Percentiles rank a stretch among this genome's conserved stretches.
These are phyloP conservation scores for Calonectria montana DNA, from an alignment of 2,329 filamentous ascomycete species.

Conservation along the genomic window DNA sequence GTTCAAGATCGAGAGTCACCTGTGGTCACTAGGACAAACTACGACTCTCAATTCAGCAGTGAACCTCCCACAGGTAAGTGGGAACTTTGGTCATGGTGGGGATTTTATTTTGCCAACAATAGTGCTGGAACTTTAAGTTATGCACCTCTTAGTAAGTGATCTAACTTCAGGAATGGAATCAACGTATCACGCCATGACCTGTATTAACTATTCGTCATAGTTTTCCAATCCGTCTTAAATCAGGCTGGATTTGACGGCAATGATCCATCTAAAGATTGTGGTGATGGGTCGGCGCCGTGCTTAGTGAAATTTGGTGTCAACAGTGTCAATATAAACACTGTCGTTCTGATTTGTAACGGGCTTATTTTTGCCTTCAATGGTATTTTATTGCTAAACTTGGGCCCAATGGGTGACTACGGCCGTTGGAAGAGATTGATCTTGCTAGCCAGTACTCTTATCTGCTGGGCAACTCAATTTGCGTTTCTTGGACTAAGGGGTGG, in stretches of 20 bases:
- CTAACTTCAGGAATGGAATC: too few relatives aligned
- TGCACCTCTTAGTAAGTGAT: not conserved
- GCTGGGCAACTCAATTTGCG: not conserved
- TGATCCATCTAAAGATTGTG: not conserved
- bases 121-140: not conserved
- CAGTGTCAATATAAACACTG: not conserved
- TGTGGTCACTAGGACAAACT: not conserved
- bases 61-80: not conserved
- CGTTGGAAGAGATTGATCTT: conserved; percentile 1
- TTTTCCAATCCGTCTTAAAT: not conserved
- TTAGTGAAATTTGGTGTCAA: not conserved
- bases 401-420: not conserved
- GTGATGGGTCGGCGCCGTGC: not conserved
- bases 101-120: not conserved
- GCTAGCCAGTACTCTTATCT: not conserved
- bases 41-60: not conserved
- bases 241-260: not conserved
- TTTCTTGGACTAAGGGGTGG: not conserved
- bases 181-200: not conserved
- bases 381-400: not conserved
- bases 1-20: not conserved
- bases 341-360: not conserved
- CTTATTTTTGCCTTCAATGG: not conserved
- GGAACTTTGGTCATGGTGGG: conserved; percentile 2
- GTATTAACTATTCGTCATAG: not conserved